phyloP scores from a whole-genome alignment of 805 yeast species.

The Isabelozyma pseudorhagii region DNA sequence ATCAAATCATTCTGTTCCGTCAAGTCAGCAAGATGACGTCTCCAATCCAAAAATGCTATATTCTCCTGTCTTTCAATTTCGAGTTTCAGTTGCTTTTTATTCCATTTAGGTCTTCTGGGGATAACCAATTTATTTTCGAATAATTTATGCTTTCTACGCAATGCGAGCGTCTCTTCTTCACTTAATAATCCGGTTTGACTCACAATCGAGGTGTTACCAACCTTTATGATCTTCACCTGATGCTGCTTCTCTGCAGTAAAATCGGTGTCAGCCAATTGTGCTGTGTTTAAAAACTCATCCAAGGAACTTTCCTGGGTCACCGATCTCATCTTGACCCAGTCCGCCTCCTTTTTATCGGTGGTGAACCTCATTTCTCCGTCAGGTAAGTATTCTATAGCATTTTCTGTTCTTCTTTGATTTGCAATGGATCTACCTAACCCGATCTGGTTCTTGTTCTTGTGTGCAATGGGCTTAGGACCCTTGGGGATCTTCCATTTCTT shows the following conservation, averaged over 20 bases:
- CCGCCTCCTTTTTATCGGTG: constrained; percentile 78
- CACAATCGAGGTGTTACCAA: constrained; percentile 49
- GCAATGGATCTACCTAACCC: constrained; percentile 85
- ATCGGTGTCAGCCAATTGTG: constrained; percentile 93
- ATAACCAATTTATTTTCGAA: constrained; percentile 73
- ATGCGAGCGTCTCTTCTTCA: constrained; percentile 59
- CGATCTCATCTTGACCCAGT: constrained; percentile 87
- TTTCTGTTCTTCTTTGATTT: constrained; percentile 67
- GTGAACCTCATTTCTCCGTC: constrained; percentile 90
- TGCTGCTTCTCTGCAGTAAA: constrained; percentile 87
- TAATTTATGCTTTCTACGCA: constrained; percentile 60
- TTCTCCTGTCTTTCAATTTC: constrained; percentile 86
- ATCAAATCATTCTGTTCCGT: constrained; percentile 83
- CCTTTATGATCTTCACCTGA: constrained; percentile 79
- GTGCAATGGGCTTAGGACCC: constrained; percentile 88
- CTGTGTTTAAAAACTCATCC: constrained; percentile 93
- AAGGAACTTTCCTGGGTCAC: constrained; percentile 92
- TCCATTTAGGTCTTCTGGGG: constrained; percentile 94
- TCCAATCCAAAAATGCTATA: constrained; percentile 90
- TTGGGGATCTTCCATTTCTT: constrained; percentile 86
- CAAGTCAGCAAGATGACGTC: constrained; percentile 80
- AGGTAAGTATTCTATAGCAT: constrained; percentile 67
- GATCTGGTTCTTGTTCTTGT: constrained; percentile 76
- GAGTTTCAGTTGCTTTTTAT: constrained; percentile 59
- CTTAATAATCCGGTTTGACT: constrained; percentile 51